These are phyloP conservation scores for Microbotryomycetes sp. DNA, from an alignment of 1,284 basidiomycete genomes.

Conservation along the genomic window DNA sequence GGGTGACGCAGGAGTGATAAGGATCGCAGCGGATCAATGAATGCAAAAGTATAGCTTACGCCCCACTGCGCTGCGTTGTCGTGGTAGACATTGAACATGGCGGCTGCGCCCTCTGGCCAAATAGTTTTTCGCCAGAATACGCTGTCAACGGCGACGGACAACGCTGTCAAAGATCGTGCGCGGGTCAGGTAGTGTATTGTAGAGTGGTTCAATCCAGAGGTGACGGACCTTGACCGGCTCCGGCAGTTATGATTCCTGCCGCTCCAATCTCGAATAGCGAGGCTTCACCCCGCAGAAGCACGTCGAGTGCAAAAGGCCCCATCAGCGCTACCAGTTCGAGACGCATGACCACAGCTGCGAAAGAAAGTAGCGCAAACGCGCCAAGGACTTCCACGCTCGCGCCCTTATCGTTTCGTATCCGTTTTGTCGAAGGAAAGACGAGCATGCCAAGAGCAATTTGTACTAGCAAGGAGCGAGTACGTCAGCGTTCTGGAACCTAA, in stretches of 20 bases:
- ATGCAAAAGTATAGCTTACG: constrained; percentile 47
- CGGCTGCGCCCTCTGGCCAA: constrained; percentile 78
- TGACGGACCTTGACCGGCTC: constrained; percentile 54
- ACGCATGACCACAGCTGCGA: constrained; percentile 66
- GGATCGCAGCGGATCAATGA: not conserved
- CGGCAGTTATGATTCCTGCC: constrained; percentile 52
- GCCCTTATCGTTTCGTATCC: constrained; percentile 38
- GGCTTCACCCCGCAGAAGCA: constrained; percentile 48
- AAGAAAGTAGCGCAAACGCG: constrained; percentile 51
- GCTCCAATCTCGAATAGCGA: constrained; percentile 48
- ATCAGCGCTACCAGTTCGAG: constrained; percentile 69
- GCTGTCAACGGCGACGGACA: constrained; percentile 66
- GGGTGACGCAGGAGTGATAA: not conserved
- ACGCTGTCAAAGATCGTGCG: constrained; percentile 43
- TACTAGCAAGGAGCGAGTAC: constrained; percentile 44
- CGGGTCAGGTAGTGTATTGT: not conserved
- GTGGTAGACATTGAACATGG: constrained; percentile 80
- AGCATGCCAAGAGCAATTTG: constrained; percentile 57
- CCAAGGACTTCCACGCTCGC: constrained; percentile 32
- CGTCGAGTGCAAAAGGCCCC: constrained; percentile 55
- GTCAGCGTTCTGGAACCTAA: not conserved
- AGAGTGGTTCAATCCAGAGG: not conserved
- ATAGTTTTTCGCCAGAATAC: constrained; percentile 71
- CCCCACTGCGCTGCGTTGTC: constrained; percentile 90
- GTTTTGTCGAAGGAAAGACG: constrained; percentile 49